Conservation (phyloP, 164 flowering plant genomes). For the Buxus sempervirens region DNA sequence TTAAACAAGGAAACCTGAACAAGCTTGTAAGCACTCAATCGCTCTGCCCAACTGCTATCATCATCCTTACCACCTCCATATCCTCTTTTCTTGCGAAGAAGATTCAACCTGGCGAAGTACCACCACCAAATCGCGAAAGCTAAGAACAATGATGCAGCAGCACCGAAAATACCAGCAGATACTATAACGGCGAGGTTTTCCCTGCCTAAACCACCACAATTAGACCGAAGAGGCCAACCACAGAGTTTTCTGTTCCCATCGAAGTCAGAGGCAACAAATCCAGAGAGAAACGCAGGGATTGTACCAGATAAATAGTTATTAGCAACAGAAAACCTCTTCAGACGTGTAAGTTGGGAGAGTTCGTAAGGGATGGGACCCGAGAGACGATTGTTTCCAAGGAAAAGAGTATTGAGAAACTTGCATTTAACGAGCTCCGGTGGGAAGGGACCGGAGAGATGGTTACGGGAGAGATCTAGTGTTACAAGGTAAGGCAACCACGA, state of each 20-base stretch:
- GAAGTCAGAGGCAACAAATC: slow-evolving; percentile 14
- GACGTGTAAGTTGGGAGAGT: slow-evolving; percentile 23
- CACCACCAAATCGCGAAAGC: slow-evolving; percentile 58
- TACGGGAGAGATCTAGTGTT: slow-evolving; percentile 27
- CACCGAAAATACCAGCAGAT: slow-evolving; percentile 61
- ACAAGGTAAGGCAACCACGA: slow-evolving; percentile 31
- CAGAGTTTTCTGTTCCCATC: slow-evolving; percentile 40
- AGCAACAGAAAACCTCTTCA: slow-evolving; percentile 21
- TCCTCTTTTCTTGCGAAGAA: slow-evolving; percentile 12
- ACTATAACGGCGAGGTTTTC: slow-evolving; percentile 41
- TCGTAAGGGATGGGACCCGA: slow-evolving; percentile 30
- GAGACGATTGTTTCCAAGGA: slow-evolving; percentile 20
- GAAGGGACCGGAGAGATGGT: slow-evolving; percentile 20
- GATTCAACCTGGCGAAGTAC: slow-evolving; percentile 29
- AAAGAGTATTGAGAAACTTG: slow-evolving; percentile 23
- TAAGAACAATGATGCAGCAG: slow-evolving; percentile 40
- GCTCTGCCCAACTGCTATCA: slow-evolving; percentile 39
- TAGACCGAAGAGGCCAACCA: slow-evolving; percentile 33
- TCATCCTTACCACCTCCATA: slow-evolving; percentile 24
- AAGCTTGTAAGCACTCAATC: slow-evolving; percentile 39
- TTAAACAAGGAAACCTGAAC: slow-evolving; percentile 61
- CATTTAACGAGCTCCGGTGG: slow-evolving; percentile 29
- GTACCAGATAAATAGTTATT: slow-evolving; percentile 28
- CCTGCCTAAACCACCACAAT: slow-evolving; percentile 37
- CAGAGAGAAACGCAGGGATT: slow-evolving; percentile 21